Evolutionary conservation across 1,284 basidiomycete species (phyloP), one percentile per base, ranked within the genome.

Genomic region (Sanghuangporus baumii): DNA sequence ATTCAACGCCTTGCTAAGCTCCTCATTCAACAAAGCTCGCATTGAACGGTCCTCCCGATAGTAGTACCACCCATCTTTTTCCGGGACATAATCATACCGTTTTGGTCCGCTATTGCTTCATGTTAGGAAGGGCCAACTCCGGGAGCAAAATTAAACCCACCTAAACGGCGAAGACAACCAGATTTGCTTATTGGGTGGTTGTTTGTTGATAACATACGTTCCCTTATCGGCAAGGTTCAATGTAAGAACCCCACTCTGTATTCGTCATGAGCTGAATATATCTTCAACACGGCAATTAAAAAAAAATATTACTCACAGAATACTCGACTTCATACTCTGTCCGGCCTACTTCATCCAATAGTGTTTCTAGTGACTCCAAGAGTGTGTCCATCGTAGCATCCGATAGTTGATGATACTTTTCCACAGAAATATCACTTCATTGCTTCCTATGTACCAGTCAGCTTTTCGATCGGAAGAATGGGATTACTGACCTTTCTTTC

Each of bases 161-260:
- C 88, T 93, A 66, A 88, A 72, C 0, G 96, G 96, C 40, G 94
- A 96, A 11, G 93, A 96, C 38, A 99, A 81, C 96, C 96, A 99
- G 71, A 99, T 98, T 74, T 99, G 97, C 75, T 95, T 94, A 73
- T 98, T 98, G 5, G 97, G 96, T 8, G 96, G 96, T 75, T 99
- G 96, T 80, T 99, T 99, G 79, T 99, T 99, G 78, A 99, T 92
- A 47, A 98, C 96, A 77, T 98, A 99, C n/a, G 93, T 98, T 18
- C 96, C 96, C 66, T 90, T 80, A 7, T 83, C 79, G 40, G 91
- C 94, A 18, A 98, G 80, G 55, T 82, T 81, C 57, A 98, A 83
- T 2, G 94, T 99, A 63, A 99, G 77, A 37, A 99, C 96, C 26
- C 96, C 96, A 68, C 87, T 86, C 91, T 93, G 72, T 14, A 48